Conservation (phyloP, 441 rosid species). For the Raphanus hybrid region DNA sequence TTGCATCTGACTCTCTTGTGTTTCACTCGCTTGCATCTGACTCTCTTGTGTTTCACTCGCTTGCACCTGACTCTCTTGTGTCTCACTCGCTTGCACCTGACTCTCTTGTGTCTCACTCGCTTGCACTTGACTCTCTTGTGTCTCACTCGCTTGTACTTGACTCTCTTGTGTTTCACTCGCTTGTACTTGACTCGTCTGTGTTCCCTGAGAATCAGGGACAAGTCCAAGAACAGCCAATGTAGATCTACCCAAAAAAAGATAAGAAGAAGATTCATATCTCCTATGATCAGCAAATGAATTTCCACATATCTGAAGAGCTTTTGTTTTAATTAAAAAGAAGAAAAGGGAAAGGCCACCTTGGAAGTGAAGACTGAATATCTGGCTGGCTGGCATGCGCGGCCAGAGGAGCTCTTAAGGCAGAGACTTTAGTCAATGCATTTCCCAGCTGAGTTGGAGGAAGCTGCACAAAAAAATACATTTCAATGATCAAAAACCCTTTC, state of each 20-base stretch:
- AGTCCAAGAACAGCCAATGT: constrained; percentile 82
- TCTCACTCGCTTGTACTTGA: constrained; percentile 36
- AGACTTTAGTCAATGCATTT: constrained; percentile 79
- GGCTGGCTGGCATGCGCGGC: constrained; percentile 89
- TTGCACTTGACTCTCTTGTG: constrained; percentile 27
- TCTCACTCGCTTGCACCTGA: constrained; percentile 29
- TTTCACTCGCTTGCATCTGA: constrained; percentile 32
- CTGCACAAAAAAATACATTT: constrained; percentile 48
- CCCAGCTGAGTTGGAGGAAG: constrained; percentile 95
- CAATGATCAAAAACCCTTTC: background rate
- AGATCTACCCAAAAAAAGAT: constrained; percentile 56
- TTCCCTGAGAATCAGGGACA: constrained; percentile 54
- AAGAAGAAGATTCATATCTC: constrained; percentile 14
- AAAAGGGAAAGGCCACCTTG: constrained; percentile 56
- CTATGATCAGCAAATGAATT: constrained; percentile 23
- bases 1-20: constrained; percentile 26
- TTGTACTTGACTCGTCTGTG: constrained; percentile 37
- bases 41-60: constrained; percentile 28
- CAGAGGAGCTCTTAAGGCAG: constrained; percentile 80
- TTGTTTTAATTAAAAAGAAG: constrained; percentile 3
- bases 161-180: constrained; percentile 30
- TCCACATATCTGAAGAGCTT: constrained; percentile 15
- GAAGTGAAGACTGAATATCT: constrained; percentile 76
- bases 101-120: constrained; percentile 28
- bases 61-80: constrained; percentile 30